Percentiles rank a stretch among this genome's conserved stretches.
Evolutionary conservation across 2,329 filamentous ascomycete genomes (phyloP).

Genomic region (Byssoonygena ceratinophila): DNA sequence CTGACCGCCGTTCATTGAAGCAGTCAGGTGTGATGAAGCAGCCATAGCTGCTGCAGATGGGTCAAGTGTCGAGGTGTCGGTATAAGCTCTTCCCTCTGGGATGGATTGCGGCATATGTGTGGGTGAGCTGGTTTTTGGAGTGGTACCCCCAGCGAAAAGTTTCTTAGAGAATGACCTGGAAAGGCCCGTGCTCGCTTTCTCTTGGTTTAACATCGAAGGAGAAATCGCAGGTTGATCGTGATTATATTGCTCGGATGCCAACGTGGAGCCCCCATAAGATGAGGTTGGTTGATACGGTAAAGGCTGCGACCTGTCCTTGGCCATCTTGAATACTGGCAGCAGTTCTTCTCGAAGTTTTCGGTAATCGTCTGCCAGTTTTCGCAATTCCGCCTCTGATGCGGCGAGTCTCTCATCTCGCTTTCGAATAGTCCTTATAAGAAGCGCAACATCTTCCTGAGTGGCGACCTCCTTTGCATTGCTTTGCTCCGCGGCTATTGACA

Average conservation of each 20-base stretch:
- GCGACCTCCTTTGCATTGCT: constrained; percentile 76
- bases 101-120: constrained; percentile 56
- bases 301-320: constrained; percentile 84
- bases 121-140: constrained; percentile 66
- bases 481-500: constrained; percentile 67
- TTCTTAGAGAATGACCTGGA: constrained; percentile 68
- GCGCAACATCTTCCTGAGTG: constrained; percentile 84
- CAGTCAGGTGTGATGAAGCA: constrained; percentile 55
- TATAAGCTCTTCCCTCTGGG: constrained; percentile 54
- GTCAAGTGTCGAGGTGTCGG: constrained; percentile 47
- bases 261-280: constrained; percentile 18
- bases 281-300: constrained; percentile 50
- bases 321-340: constrained; percentile 76
- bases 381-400: constrained; percentile 70
- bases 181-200: constrained; percentile 45
- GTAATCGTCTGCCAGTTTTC: constrained; percentile 78
- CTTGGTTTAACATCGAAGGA: constrained; percentile 24
- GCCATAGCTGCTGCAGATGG: constrained; percentile 58
- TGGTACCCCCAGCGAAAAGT: constrained; percentile 55
- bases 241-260: constrained; percentile 23
- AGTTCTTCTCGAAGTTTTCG: constrained; percentile 81
- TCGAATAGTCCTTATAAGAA: constrained; percentile 79
- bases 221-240: constrained; percentile 34
- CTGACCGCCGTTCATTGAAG: constrained; percentile 52
- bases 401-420: constrained; percentile 84